Base-by-base conservation (phyloP, 179 eudicot species). In the Amaranthus tricolor region DNA sequence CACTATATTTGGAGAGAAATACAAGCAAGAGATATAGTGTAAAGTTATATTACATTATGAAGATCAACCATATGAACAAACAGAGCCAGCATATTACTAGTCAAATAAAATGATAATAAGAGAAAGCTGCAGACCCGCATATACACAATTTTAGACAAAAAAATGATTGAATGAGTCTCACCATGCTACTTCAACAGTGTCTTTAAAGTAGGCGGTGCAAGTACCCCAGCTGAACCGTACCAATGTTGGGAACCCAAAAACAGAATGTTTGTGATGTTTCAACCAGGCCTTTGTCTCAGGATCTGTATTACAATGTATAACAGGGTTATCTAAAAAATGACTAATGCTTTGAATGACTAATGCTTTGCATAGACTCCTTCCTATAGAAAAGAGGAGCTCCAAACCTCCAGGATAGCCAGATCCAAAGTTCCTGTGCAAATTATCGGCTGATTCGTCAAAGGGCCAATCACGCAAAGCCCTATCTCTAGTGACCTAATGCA, bases 171-270 rank as follows among this genome's bases (percentile, higher is more conserved):
- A 11, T 21, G 55, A 19, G 58, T 71, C 89, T 84, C 77, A 93
- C 98, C 98, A 94, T 68, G 89, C 68, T 52, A 94, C 96, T 80
- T 89, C 86, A 15, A 88, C 89, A 15, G 77, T 74, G 53, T 85
- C 84, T 82, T 94, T 92, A 79, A 86, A 89, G 79, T 90, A 92
- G 53, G 95, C 51, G 73, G 79, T 79, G 86, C 97, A 92, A 54
- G 98, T 94, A 56, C 93, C 98, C 98, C 97, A 94, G 77, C 98
- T 94, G 79, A 94, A 94, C 53, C 98, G 91, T 49, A 94, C 98
- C 80, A 94, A 75, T 17, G 93, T 73, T 43, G 98, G 98, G 81
- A 94, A 94, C 64, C 98, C 98, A 80, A 94, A 92, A 62, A 94
- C 86, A 7, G 91, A 49, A 76, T 94, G 97, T 74, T 85, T 86